Conservation (phyloP, 306 rosid species). For the Prunus padus region DNA sequence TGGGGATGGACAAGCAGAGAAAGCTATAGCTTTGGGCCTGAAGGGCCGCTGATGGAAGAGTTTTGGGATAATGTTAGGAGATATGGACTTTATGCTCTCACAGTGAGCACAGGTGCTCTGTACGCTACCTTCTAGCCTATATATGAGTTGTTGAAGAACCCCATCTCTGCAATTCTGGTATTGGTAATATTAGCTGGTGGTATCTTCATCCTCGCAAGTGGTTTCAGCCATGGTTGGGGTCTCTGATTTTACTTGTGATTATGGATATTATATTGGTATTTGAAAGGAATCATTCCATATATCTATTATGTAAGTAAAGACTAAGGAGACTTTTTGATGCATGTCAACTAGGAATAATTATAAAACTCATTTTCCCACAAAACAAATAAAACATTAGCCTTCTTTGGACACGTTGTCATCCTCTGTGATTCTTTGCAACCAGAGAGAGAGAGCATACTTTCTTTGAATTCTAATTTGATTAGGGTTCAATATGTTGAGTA, state of each 20-base stretch:
- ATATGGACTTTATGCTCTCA: slow-evolving; percentile 77
- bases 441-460: too few relatives aligned
- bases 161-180: slow-evolving; percentile 74
- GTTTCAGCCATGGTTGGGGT: slow-evolving; percentile 90
- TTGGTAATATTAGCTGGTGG: slow-evolving; percentile 63
- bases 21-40: slow-evolving; percentile 87
- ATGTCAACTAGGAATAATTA: background rate
- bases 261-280: slow-evolving; percentile 34
- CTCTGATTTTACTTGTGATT: slow-evolving; percentile 69
- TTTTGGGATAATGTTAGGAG: slow-evolving; percentile 95
- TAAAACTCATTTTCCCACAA: too few relatives aligned
- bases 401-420: too few relatives aligned
- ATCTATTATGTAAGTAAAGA: background rate
- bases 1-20: slow-evolving; percentile 52
- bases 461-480: too few relatives aligned
- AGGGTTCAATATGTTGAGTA: too few relatives aligned
- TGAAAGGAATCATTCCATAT: background rate
- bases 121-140: slow-evolving; percentile 68
- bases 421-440: too few relatives aligned
- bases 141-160: slow-evolving; percentile 72
- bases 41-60: slow-evolving; percentile 91
- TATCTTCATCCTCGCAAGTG: slow-evolving; percentile 62
- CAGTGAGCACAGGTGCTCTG: slow-evolving; percentile 84
- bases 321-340: background rate
- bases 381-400: too few relatives aligned